Evolutionary conservation across 2,329 filamentous ascomycete genomes (phyloP).

Genomic region (Fusarium solani-melongenae): DNA sequence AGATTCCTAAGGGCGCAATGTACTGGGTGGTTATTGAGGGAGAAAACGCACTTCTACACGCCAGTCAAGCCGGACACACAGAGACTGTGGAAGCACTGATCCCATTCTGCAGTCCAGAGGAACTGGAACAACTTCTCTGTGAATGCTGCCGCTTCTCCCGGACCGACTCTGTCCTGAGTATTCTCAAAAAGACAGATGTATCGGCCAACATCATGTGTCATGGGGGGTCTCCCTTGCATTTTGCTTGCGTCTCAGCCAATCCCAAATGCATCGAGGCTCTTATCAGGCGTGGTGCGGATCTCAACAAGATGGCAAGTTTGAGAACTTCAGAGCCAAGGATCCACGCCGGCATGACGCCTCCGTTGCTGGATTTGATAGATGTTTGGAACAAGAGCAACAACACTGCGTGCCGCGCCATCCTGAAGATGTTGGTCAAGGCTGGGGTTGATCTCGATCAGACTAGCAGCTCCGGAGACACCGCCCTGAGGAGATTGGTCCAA

Average conservation of each 20-base stretch:
- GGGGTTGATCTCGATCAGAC: constrained; percentile 24
- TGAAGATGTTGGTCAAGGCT: constrained; percentile 21
- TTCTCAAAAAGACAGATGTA: constrained; percentile 22
- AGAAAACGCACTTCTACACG: constrained; percentile 31
- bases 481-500: not conserved
- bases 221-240: constrained; percentile 23
- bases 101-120: constrained; percentile 22
- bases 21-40: not conserved
- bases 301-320: not conserved
- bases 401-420: constrained; percentile 4
- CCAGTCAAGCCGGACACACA: constrained; percentile 22
- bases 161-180: constrained; percentile 18
- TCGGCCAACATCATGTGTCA: constrained; percentile 20
- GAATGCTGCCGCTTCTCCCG: constrained; percentile 23
- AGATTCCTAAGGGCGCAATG: not conserved
- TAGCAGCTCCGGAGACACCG: not conserved
- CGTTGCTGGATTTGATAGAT: constrained; percentile 13
- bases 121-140: constrained; percentile 32
- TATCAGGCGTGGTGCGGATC: constrained; percentile 29
- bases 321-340: not conserved
- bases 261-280: constrained; percentile 22
- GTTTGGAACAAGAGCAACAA: constrained; percentile 17
- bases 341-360: not conserved
- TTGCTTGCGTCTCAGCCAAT: constrained; percentile 15
- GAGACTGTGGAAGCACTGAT: constrained; percentile 28